Evolutionary conservation across 768 basidiomycete species (phyloP).

Genomic region (Galerina marginata): DNA sequence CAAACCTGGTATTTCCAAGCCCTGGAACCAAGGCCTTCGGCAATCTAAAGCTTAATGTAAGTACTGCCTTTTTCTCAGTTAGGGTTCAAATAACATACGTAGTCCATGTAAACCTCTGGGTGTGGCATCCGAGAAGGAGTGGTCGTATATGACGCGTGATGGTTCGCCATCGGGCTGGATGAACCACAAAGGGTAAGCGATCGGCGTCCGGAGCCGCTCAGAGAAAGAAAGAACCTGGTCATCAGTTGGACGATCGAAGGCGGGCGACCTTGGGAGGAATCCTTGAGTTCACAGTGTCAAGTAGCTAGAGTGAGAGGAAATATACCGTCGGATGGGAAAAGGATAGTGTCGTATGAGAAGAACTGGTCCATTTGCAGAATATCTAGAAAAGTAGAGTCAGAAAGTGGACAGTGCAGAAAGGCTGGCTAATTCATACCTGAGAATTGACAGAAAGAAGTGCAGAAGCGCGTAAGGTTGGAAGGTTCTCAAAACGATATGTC

Average conservation of each 20-base stretch:
- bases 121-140: conserved; percentile 72
- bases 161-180: conserved; percentile 47
- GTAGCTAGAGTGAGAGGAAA: not conserved
- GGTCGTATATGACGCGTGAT: conserved; percentile 49
- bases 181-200: conserved; percentile 1
- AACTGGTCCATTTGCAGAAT: conserved; percentile 52
- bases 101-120: conserved; percentile 87
- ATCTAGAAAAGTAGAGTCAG: not conserved
- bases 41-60: conserved; percentile 50
- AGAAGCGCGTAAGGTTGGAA: too few species aligned
- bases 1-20: conserved; percentile 78
- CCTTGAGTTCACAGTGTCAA: not conserved
- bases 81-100: conserved; percentile 41
- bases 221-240: conserved; percentile 60
- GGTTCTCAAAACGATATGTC: too few species aligned
- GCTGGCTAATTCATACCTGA: not conserved
- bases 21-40: conserved; percentile 68
- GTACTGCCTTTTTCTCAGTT: not conserved
- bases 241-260: conserved; percentile 75
- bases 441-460: too few species aligned
- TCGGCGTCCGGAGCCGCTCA: not conserved
- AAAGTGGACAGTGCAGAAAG: too few species aligned
- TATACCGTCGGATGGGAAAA: conserved; percentile 76
- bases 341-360: conserved; percentile 67
- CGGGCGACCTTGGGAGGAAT: conserved; percentile 53